Conservation (phyloP, 2,329 filamentous ascomycete genomes). For the Malbranchea cinnamomea region DNA sequence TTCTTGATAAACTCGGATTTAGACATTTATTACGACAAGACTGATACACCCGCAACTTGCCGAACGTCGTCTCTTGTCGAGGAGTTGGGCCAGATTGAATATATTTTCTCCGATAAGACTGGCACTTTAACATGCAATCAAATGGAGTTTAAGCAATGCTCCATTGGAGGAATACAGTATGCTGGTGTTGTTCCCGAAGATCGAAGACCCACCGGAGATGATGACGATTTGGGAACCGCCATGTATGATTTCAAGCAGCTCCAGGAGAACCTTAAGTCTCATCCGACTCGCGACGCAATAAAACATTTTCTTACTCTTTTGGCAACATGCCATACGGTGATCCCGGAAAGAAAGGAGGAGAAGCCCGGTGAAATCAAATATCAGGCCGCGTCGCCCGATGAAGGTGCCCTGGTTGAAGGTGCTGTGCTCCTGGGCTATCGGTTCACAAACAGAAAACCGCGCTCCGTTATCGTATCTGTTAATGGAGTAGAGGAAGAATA, state of each 20-base stretch:
- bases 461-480: constrained; percentile 69
- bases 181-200: constrained; percentile 87
- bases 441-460: constrained; percentile 81
- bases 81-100: constrained; percentile 94
- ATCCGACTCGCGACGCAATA: constrained; percentile 45
- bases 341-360: constrained; percentile 72
- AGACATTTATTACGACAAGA: constrained; percentile 94
- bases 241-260: constrained; percentile 75
- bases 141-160: constrained; percentile 97
- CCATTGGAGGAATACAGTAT: constrained; percentile 87
- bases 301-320: constrained; percentile 79
- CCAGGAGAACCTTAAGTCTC: constrained; percentile 50
- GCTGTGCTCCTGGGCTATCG: constrained; percentile 73
- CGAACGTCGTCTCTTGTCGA: constrained; percentile 93
- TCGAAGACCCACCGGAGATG: constrained; percentile 61
- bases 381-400: constrained; percentile 91
- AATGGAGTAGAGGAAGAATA: constrained; percentile 63
- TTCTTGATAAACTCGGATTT: constrained; percentile 94
- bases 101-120: constrained; percentile 97
- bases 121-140: constrained; percentile 94
- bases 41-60: constrained; percentile 88
- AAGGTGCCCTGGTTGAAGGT: constrained; percentile 90
- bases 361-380: constrained; percentile 79
- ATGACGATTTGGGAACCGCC: constrained; percentile 55
- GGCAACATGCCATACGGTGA: constrained; percentile 90